Evolutionary conservation across 345 rosid genomes (phyloP), one percentile per base, ranked within the genome.

Genomic region (Geranium brycei): DNA sequence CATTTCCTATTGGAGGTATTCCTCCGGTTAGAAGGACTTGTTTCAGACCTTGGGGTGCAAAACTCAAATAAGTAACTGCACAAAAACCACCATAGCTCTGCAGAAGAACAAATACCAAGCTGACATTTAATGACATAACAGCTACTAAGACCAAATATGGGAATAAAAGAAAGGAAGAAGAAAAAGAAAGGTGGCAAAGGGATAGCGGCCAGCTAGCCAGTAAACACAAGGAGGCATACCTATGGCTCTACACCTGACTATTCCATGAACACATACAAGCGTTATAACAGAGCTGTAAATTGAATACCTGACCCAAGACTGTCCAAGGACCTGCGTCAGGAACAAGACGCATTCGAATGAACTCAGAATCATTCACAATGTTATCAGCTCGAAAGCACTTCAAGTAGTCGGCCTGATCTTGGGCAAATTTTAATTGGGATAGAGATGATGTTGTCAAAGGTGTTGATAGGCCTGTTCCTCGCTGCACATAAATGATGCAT

Each of bases 1-100:
- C 73, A 64, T 81, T 77, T 7, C 82, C 86, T 38, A 88, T 51
- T 7, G 95, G 97, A 68, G 99, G 99, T 28, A 79, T 87, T 72
- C 99, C 99, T 64, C 99, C 97, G 51, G 99, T 85, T 74, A 93
- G 53, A 65, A 93, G 85, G 64, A 80, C 96, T 83, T 87, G 96
- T 75, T 80, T 87, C n/a, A 86, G 81, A 62, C 97, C 99, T 78
- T 83, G 76, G 0, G 99, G 91, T 17, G 96, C 99, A 72, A 86
- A 86, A 68, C 96, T 86, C 79, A 90, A 66, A 65, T 93, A 93
- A 4, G 96, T 87, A 57, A 90, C 79, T 7, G 90, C 97, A 82
- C 96, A 90, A 63, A 93, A 93, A 17, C 97, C 99, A 64, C 99
- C 97, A 68, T 73, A 93, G 70, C 97, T 90, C 99, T 90, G 73